These are phyloP conservation scores for Lactarius deliciosus DNA, from an alignment of 768 basidiomycete species.

Conservation along the genomic window DNA sequence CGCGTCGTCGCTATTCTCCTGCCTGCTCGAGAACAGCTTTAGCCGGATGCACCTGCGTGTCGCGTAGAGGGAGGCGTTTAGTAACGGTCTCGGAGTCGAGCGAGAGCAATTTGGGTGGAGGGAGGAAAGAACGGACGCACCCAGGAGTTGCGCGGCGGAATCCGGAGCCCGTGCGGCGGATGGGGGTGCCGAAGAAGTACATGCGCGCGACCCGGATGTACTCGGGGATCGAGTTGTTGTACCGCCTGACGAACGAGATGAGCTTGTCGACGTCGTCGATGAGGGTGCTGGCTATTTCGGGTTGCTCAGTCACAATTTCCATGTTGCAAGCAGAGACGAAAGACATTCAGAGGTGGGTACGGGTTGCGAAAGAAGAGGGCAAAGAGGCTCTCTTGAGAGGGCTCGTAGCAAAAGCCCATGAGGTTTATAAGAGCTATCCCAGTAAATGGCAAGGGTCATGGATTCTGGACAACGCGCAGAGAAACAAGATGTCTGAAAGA, in stretches of 20 bases:
- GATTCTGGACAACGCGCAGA: background rate
- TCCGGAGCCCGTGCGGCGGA: constrained; percentile 18
- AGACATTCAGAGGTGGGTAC: background rate
- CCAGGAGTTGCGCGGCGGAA: constrained; percentile 15
- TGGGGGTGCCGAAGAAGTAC: constrained; percentile 27
- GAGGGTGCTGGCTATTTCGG: constrained; percentile 4
- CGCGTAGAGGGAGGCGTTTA: background rate
- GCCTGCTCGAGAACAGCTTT: constrained; percentile 18
- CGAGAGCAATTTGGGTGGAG: background rate
- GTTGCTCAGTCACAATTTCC: constrained; percentile 5
- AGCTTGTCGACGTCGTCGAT: constrained; percentile 11
- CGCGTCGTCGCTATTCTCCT: background rate
- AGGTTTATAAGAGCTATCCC: constrained; percentile 8
- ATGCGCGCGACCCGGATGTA: constrained; percentile 23
- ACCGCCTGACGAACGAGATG: constrained; percentile 11
- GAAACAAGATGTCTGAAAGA: background rate
- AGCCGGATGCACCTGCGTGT: constrained; percentile 26
- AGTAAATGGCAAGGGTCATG: background rate
- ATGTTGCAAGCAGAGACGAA: background rate
- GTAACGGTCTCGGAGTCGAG: background rate
- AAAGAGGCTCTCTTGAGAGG: background rate
- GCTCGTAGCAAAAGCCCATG: background rate
- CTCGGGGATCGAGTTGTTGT: constrained; percentile 18
- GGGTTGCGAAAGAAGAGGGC: background rate
- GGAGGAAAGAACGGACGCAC: constrained; percentile 6